Percentiles rank a stretch among this genome's conserved stretches.
Conservation (phyloP, 2,329 filamentous ascomycete species). For the Colletotrichum sp. region DNA sequence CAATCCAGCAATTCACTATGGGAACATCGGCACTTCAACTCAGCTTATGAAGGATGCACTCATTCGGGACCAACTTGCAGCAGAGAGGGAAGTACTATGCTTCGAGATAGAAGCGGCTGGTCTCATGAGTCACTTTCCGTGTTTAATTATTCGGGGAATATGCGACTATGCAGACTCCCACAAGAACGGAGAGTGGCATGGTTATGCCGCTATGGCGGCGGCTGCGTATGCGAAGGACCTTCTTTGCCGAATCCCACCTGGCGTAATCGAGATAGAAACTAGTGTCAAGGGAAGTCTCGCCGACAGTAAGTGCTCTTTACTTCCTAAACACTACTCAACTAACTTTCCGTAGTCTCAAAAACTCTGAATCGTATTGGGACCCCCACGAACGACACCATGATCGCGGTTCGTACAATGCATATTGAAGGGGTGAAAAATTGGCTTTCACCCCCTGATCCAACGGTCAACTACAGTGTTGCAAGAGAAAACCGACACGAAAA, state of each 20-base stretch:
- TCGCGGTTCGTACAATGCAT: too few species aligned
- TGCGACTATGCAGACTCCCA: slow-evolving; percentile 46
- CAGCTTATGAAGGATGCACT: slow-evolving; percentile 38
- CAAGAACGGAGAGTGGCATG: slow-evolving; percentile 41
- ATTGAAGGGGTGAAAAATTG: too few species aligned
- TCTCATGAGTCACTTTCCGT: not conserved
- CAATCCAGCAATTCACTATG: slow-evolving; percentile 23
- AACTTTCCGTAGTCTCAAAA: too few species aligned
- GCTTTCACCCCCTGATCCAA: too few species aligned
- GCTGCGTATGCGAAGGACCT: slow-evolving; percentile 29
- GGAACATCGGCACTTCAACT: slow-evolving; percentile 34
- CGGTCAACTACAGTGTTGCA: too few species aligned
- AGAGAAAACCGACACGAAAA: too few species aligned
- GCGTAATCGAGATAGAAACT: too few species aligned
- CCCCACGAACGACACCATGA: too few species aligned
- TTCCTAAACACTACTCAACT: too few species aligned
- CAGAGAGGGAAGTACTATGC: slow-evolving; percentile 17
- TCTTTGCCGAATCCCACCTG: slow-evolving; percentile 7
- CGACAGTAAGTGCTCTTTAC: too few species aligned
- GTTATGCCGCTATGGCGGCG: slow-evolving; percentile 37
- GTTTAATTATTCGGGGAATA: slow-evolving; percentile 40
- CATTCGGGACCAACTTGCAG: slow-evolving; percentile 31
- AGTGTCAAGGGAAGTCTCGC: too few species aligned
- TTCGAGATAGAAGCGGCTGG: slow-evolving; percentile 36
- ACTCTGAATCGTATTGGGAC: too few species aligned